Conservation (phyloP, 192 early-diverging fungal genomes). For the Funneliformis mosseae region DNA sequence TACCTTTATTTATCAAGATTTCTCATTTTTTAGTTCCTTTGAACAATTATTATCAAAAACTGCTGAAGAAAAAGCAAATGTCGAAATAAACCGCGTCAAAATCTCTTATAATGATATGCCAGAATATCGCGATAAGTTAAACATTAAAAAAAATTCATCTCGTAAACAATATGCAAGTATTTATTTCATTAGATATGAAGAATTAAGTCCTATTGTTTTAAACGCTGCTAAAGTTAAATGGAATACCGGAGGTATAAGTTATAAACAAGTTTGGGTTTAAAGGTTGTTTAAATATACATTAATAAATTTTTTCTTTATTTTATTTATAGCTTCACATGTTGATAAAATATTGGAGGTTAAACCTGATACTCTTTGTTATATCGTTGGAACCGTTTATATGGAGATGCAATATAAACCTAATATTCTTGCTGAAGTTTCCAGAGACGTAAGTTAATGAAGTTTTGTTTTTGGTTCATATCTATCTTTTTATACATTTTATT, state of each 20-base stretch:
- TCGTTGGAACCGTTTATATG: conserved; percentile 88
- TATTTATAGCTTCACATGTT: conserved; percentile 46
- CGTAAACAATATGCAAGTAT: conserved; percentile 84
- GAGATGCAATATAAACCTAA: conserved; percentile 89
- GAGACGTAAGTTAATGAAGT: conserved; percentile 58
- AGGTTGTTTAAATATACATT: background rate
- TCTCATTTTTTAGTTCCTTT: background rate
- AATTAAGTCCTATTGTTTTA: conserved; percentile 64
- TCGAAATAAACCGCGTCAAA: background rate
- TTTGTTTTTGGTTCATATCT: background rate
- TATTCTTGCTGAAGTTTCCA: conserved; percentile 85
- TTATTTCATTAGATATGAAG: conserved; percentile 76
- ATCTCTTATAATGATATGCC: background rate
- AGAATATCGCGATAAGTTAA: conserved; percentile 41
- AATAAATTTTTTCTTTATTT: background rate
- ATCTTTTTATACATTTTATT: background rate
- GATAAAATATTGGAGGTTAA: conserved; percentile 75
- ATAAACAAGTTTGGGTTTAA: background rate
- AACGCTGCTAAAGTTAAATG: conserved; percentile 60
- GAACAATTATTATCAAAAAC: background rate
- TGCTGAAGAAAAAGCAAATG: background rate
- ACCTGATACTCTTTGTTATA: conserved; percentile 61
- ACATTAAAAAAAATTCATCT: conserved; percentile 65
- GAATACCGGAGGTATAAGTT: conserved; percentile 26
- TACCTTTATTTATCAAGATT: background rate